Evolutionary conservation across 257 asterid species (phyloP).

Genomic region (Capsicum rhomboideum): DNA sequence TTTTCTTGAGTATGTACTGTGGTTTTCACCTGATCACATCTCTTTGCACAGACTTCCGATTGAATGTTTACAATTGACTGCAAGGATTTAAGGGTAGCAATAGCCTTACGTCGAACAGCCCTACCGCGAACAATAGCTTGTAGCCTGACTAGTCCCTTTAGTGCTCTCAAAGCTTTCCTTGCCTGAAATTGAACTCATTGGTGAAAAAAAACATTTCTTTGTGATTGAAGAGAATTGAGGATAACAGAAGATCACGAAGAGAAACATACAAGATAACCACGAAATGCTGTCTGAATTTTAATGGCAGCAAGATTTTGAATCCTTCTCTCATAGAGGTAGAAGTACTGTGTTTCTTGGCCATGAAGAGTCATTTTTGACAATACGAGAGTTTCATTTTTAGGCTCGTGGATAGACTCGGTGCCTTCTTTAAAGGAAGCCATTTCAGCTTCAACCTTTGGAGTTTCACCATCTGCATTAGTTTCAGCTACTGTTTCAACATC

Average conservation of each 20-base stretch:
- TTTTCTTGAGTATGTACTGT: constrained; percentile 23
- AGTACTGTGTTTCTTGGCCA: background rate
- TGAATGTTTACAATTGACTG: constrained; percentile 85
- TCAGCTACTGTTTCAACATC: constrained; percentile 9
- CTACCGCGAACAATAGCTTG: constrained; percentile 92
- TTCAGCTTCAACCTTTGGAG: background rate
- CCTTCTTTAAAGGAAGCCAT: background rate
- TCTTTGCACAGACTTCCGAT: constrained; percentile 64
- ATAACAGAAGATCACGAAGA: background rate
- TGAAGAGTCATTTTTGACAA: constrained; percentile 2
- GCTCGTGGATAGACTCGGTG: constrained; percentile 7
- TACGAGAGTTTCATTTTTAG: constrained; percentile 11
- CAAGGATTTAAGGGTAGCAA: constrained; percentile 71
- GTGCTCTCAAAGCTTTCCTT: constrained; percentile 76
- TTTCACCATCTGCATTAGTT: constrained; percentile 4
- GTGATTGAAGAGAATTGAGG: background rate
- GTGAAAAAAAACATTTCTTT: background rate
- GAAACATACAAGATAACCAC: constrained; percentile 68
- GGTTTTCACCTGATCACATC: constrained; percentile 40
- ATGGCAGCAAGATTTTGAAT: constrained; percentile 41
- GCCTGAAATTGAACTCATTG: constrained; percentile 36
- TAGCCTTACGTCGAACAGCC: constrained; percentile 83
- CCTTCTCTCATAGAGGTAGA: constrained; percentile 7
- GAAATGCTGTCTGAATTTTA: constrained; percentile 72
- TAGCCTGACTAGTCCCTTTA: constrained; percentile 83